Conservation (phyloP, 495 filamentous ascomycete species). For the Penicillium arizonense region DNA sequence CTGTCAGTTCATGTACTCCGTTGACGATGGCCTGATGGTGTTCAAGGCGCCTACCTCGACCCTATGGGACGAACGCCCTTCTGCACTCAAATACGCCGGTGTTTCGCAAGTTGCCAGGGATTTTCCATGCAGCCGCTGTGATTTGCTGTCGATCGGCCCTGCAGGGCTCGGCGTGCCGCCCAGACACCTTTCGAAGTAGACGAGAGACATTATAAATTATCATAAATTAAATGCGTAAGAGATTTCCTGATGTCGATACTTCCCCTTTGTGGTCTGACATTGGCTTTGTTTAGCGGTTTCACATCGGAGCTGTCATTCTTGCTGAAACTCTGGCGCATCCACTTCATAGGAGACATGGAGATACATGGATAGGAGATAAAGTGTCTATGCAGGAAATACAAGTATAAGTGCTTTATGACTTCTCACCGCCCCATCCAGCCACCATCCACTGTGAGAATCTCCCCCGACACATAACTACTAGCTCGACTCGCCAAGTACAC, state of each 20-base stretch:
- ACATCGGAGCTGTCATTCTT: not conserved
- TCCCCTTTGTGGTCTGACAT: not conserved
- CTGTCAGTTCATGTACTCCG: too few species aligned
- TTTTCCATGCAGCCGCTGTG: not conserved
- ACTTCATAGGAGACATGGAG: not conserved
- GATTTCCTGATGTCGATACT: not conserved
- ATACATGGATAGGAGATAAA: not conserved
- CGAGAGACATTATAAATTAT: not conserved
- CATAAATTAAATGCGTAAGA: not conserved
- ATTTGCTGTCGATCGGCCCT: conserved; percentile 14
- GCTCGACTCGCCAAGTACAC: conserved; percentile 77
- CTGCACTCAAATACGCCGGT: conserved; percentile 5
- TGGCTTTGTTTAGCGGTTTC: not conserved
- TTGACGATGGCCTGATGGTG: conserved; percentile 4
- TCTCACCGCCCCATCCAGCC: conserved; percentile 90
- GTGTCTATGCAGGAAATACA: too few species aligned
- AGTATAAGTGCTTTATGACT: too few species aligned
- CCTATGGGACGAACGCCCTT: conserved; percentile 18
- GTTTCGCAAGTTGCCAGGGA: conserved; percentile 16
- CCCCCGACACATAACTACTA: conserved; percentile 79
- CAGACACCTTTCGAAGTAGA: conserved; percentile 1
- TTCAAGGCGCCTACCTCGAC: conserved; percentile 1
- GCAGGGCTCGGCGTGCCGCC: conserved; percentile 23
- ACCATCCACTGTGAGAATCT: conserved; percentile 80
- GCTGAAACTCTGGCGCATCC: not conserved